Percentiles rank a stretch among this genome's conserved stretches.
Evolutionary conservation across 108 stramenopile species (phyloP).

Genomic region (Discostella stelligeroides): DNA sequence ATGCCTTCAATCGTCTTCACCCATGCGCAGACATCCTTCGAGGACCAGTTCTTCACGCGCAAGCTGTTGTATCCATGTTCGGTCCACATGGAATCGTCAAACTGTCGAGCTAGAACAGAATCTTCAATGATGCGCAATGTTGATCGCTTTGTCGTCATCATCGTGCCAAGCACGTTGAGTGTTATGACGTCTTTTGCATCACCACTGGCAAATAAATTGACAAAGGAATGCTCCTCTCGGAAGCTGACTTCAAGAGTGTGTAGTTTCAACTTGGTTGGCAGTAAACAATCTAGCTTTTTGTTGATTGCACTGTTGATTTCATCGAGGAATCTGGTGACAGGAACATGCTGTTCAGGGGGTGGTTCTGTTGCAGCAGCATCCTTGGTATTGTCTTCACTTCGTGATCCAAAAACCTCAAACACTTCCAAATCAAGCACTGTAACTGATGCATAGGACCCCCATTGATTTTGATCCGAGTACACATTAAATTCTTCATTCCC

Average conservation of each 20-base stretch:
- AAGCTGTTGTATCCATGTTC: too few species aligned
- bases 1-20: too few species aligned
- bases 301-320: constrained; percentile 34
- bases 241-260: constrained; percentile 22
- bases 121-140: constrained; percentile 32
- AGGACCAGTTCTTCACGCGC: too few species aligned
- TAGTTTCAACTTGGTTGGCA: constrained; percentile 17
- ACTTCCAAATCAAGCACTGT: not conserved
- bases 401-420: not conserved
- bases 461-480: too few species aligned
- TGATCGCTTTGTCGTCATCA: constrained; percentile 30
- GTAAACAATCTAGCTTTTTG: constrained; percentile 10
- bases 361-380: too few species aligned
- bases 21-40: too few species aligned
- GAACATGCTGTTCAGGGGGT: too few species aligned
- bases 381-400: too few species aligned
- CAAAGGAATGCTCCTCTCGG: constrained; percentile 29
- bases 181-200: constrained; percentile 21
- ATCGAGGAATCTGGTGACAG: constrained; percentile 9
- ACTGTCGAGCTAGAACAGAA: constrained; percentile 24
- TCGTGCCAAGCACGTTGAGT: constrained; percentile 48
- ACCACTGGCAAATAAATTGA: constrained; percentile 16
- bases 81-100: constrained; percentile 22
- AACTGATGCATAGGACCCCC: too few species aligned
- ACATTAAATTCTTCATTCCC: too few species aligned